phyloP scores from a whole-genome alignment of 106 monocot species.

The Dioscorea dumetorum region DNA sequence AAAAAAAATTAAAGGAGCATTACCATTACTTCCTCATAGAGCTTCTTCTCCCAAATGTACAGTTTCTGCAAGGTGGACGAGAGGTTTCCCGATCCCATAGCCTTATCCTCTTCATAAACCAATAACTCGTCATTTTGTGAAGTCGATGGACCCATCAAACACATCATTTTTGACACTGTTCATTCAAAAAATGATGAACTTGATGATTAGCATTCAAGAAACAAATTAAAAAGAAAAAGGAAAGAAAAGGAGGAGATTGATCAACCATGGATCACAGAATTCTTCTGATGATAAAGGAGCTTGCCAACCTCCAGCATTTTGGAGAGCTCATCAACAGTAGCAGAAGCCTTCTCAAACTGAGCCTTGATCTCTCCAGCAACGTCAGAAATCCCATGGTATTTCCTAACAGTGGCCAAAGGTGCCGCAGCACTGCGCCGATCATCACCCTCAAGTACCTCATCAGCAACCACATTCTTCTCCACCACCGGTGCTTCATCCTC shows the following conservation, averaged over 20 bases:
- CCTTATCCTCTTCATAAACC: slow-evolving; percentile 34
- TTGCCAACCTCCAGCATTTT: slow-evolving; percentile 60
- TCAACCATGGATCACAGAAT: slow-evolving; percentile 51
- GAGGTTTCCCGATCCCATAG: slow-evolving; percentile 19
- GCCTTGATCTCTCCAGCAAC: slow-evolving; percentile 37
- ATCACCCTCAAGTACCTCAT: slow-evolving; percentile 9
- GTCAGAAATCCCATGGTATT: slow-evolving; percentile 14
- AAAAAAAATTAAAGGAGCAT: background rate
- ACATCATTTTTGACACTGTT: slow-evolving; percentile 42
- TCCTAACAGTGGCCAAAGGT: background rate
- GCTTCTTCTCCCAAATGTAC: slow-evolving; percentile 75
- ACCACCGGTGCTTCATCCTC: slow-evolving; percentile 38
- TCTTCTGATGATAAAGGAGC: slow-evolving; percentile 31
- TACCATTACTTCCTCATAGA: slow-evolving; percentile 63
- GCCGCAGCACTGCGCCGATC: slow-evolving; percentile 18
- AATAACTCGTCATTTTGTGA: slow-evolving; percentile 25
- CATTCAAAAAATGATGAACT: too few relatives aligned
- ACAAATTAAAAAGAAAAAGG: background rate
- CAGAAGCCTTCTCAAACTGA: slow-evolving; percentile 45
- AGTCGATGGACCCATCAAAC: slow-evolving; percentile 16
- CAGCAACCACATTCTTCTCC: slow-evolving; percentile 48
- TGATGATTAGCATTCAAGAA: background rate
- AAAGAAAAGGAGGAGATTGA: background rate
- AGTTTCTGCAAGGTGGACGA: slow-evolving; percentile 53
- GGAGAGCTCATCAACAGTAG: slow-evolving; percentile 26